These are phyloP conservation scores for Psilocybe tampanensis DNA, from an alignment of 768 basidiomycete species.

Conservation along the genomic window DNA sequence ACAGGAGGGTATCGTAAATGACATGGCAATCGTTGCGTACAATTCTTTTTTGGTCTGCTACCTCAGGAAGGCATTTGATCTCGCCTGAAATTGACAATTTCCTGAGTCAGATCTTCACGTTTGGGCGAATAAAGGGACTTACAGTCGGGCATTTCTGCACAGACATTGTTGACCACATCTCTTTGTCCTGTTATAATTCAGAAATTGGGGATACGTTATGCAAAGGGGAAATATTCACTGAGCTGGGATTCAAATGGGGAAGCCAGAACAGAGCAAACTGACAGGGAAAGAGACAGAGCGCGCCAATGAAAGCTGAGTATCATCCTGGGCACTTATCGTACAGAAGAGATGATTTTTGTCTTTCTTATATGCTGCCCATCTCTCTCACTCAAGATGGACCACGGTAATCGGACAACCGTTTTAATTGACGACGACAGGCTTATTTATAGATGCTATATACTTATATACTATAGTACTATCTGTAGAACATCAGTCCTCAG, in stretches of 20 bases:
- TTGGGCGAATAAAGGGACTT: neutral
- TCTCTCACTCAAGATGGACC: too few relatives aligned
- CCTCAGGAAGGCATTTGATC: slow-evolving; percentile 5
- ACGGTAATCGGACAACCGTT: too few relatives aligned
- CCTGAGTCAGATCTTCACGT: neutral
- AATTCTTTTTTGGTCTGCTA: neutral
- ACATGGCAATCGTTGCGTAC: slow-evolving; percentile 14
- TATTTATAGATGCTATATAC: too few relatives aligned
- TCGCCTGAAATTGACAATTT: neutral
- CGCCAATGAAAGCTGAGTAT: neutral
- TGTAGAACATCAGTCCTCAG: too few relatives aligned
- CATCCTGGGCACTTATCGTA: too few relatives aligned
- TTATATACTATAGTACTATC: too few relatives aligned
- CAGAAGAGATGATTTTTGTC: too few relatives aligned
- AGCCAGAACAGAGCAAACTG: neutral
- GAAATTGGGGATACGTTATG: neutral
- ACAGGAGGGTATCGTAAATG: slow-evolving; percentile 12
- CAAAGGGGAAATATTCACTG: neutral
- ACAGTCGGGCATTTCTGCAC: slow-evolving; percentile 15
- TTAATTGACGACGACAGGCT: too few relatives aligned
- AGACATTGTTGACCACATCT: slow-evolving; percentile 8
- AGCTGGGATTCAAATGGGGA: neutral
- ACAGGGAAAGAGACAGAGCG: neutral
- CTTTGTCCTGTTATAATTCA: neutral
- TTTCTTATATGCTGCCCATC: too few relatives aligned